Conservation (phyloP, 202 grass and related monocot species). For the Musa balbisiana region DNA sequence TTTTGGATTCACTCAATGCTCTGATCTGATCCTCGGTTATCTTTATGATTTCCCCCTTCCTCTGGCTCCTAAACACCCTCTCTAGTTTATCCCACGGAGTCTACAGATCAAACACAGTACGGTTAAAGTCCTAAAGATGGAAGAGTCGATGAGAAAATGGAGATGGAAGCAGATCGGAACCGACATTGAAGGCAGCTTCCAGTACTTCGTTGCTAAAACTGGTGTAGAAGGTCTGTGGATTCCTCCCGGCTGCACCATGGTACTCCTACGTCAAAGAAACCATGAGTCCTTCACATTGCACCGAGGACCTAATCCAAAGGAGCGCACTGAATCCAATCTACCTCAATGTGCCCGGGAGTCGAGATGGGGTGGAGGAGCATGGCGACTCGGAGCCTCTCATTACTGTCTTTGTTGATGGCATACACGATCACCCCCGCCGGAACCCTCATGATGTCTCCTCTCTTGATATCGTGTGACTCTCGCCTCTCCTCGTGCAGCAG, state of each 20-base stretch:
- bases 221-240: constrained; percentile 27
- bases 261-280: constrained; percentile 18
- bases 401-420: constrained; percentile 27
- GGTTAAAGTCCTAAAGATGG: background rate
- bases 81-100: constrained; percentile 22
- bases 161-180: background rate
- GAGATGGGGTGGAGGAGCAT: constrained; percentile 34
- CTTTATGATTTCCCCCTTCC: constrained; percentile 27
- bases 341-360: constrained; percentile 26
- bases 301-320: too few relatives aligned
- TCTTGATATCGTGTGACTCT: constrained; percentile 26
- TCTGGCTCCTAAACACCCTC: constrained; percentile 22
- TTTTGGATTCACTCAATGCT: constrained; percentile 22
- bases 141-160: too few relatives aligned
- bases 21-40: constrained; percentile 32
- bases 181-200: constrained; percentile 36
- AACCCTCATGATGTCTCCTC: constrained; percentile 33
- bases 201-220: constrained; percentile 34
- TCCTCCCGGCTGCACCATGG: constrained; percentile 21
- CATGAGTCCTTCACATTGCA: too few relatives aligned
- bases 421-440: constrained; percentile 27
- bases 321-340: background rate
- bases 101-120: constrained; percentile 9
- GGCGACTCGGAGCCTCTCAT: constrained; percentile 24
- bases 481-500: constrained; percentile 9